Conservation (phyloP, 345 rosid genomes). For the Gossypium arboreum region DNA sequence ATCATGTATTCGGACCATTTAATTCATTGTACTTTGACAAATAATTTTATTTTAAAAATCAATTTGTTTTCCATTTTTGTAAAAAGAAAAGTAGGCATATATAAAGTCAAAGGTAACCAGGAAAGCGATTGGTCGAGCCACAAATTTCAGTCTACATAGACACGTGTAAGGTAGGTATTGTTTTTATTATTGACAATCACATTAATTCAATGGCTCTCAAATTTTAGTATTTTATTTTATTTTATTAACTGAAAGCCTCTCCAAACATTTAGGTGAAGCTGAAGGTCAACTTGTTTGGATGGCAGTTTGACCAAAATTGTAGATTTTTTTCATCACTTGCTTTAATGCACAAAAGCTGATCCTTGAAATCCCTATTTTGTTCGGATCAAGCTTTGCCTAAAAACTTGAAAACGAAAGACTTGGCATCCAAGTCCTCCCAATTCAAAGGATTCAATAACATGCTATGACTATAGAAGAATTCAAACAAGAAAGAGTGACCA, state of each 20-base stretch:
- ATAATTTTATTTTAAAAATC: not conserved
- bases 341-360: no score
- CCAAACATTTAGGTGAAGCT: not conserved
- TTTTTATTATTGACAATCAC: not conserved
- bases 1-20: not conserved
- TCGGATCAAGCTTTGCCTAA: conserved; percentile 38
- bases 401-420: conserved; percentile 2
- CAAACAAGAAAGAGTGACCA: no score
- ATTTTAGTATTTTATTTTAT: no score
- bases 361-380: conserved; percentile 22
- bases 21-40: not conserved
- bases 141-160: not conserved
- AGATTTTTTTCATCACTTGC: no score
- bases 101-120: not conserved
- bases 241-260: not conserved
- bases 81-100: not conserved
- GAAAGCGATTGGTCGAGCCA: not conserved
- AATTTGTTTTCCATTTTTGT: not conserved
- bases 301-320: not conserved
- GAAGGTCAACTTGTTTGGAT: not conserved
- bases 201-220: not conserved
- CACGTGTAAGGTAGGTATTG: not conserved
- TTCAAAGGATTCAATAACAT: no score
- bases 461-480: no score
- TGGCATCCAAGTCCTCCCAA: no score